Conservation (phyloP, 2,329 filamentous ascomycete genomes). For the Diaporthe vexans region DNA sequence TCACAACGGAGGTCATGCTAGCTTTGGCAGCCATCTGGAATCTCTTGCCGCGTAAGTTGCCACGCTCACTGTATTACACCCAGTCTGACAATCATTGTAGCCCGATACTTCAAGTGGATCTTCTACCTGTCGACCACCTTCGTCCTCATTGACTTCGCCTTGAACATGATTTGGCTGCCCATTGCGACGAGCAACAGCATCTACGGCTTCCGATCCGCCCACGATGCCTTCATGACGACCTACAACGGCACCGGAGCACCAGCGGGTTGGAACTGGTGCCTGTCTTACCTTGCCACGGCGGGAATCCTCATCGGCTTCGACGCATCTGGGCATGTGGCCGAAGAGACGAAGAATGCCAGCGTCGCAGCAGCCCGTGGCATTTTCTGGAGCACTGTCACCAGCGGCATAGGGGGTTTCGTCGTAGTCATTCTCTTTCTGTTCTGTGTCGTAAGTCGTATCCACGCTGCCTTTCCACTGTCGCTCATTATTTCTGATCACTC, state of each 20-base stretch:
- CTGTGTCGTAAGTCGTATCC: constrained; percentile 59
- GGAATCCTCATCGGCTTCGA: constrained; percentile 73
- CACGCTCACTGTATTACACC: no score
- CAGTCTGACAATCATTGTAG: no score
- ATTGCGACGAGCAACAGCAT: constrained; percentile 66
- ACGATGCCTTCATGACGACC: constrained; percentile 72
- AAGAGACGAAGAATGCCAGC: constrained; percentile 72
- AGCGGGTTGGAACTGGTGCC: constrained; percentile 73
- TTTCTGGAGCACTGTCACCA: constrained; percentile 71
- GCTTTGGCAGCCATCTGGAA: constrained; percentile 64
- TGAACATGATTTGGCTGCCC: constrained; percentile 73
- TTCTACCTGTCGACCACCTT: constrained; percentile 64
- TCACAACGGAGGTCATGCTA: constrained; percentile 66
- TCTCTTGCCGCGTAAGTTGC: constrained; percentile 65
- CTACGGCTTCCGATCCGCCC: constrained; percentile 69
- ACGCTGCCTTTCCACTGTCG: no score
- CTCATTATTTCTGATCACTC: not conserved
- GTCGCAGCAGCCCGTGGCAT: constrained; percentile 70
- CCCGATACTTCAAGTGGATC: constrained; percentile 61
- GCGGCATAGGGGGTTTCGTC: constrained; percentile 67
- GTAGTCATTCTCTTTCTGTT: constrained; percentile 72
- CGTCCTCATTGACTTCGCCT: constrained; percentile 69
- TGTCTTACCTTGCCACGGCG: constrained; percentile 72
- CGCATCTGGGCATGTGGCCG: constrained; percentile 71
- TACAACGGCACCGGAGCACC: constrained; percentile 71